Conservation (phyloP, 2,329 filamentous ascomycete species). For the Ploettnerulaceae sp. region DNA sequence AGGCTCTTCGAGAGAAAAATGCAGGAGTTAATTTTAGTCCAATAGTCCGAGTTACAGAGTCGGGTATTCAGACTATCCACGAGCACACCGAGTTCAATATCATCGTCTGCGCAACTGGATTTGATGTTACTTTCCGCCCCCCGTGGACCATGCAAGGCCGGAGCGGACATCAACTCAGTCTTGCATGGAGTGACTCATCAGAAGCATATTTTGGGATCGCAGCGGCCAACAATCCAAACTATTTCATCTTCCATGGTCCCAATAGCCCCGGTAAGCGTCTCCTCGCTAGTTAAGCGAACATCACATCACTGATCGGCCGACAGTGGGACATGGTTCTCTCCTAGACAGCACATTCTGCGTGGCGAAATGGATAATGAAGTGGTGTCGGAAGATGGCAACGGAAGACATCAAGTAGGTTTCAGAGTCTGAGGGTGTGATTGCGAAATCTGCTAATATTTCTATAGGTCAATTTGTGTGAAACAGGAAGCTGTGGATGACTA, state of each 20-base stretch:
- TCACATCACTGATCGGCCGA: too few species aligned
- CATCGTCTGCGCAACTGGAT: constrained; percentile 35
- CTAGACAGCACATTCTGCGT: too few species aligned
- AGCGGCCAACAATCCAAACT: background rate
- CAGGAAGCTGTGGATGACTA: background rate
- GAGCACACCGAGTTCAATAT: constrained; percentile 31
- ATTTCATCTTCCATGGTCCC: background rate
- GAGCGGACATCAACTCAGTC: background rate
- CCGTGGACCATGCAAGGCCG: constrained; percentile 8
- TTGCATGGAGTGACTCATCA: background rate
- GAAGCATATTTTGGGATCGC: background rate
- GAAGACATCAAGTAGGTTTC: background rate
- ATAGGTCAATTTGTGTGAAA: background rate
- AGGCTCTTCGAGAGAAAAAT: constrained; percentile 41
- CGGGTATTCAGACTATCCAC: background rate
- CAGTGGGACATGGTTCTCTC: too few species aligned
- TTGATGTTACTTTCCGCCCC: constrained; percentile 32
- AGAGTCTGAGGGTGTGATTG: background rate
- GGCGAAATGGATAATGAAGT: too few species aligned
- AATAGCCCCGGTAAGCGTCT: too few species aligned
- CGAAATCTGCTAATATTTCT: background rate
- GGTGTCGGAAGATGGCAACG: background rate
- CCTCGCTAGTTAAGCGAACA: too few species aligned
- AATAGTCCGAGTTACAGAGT: background rate
- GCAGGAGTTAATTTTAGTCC: constrained; percentile 30